Percentiles rank a stretch among this genome's conserved stretches.
phyloP scores from a whole-genome alignment of 441 rosid species.

The Euphorbia corollata region DNA sequence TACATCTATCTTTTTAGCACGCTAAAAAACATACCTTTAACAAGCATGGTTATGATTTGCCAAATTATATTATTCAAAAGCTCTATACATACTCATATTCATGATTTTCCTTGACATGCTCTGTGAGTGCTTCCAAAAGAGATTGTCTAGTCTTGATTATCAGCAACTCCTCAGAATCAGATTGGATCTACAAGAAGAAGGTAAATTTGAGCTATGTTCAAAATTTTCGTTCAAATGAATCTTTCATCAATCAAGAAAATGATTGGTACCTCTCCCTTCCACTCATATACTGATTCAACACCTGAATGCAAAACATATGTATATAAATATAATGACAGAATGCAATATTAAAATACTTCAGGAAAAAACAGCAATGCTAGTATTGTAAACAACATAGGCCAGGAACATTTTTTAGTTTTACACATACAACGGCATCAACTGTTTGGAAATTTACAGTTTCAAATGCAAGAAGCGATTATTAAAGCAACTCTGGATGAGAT shows the following conservation, averaged over 20 bases:
- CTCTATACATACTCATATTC: constrained; percentile 67
- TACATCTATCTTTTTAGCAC: no score
- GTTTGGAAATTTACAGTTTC: no score
- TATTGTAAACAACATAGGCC: no score
- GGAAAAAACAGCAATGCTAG: not conserved
- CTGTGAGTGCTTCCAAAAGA: constrained; percentile 64
- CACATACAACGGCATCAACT: no score
- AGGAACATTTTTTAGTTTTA: no score
- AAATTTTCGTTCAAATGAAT: not conserved
- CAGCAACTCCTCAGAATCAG: constrained; percentile 77
- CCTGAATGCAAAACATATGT: no score
- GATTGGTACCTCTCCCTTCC: constrained; percentile 23
- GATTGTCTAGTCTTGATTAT: constrained; percentile 93
- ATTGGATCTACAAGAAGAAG: constrained; percentile 45
- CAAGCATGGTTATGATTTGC: not conserved
- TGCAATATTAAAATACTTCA: no score
- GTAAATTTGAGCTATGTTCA: not conserved
- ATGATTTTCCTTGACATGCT: constrained; percentile 85
- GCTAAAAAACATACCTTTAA: no score
- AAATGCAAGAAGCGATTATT: not conserved
- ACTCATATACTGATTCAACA: constrained; percentile 22
- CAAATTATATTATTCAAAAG: not conserved
- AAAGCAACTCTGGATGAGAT: not conserved
- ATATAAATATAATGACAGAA: no score
- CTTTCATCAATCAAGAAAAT: not conserved